A percentile compares a stretch with the other conserved stretches of the same genome.
Evolutionary conservation across 169 alveolate genomes (phyloP).

Genomic region (Plasmodium malariae): DNA sequence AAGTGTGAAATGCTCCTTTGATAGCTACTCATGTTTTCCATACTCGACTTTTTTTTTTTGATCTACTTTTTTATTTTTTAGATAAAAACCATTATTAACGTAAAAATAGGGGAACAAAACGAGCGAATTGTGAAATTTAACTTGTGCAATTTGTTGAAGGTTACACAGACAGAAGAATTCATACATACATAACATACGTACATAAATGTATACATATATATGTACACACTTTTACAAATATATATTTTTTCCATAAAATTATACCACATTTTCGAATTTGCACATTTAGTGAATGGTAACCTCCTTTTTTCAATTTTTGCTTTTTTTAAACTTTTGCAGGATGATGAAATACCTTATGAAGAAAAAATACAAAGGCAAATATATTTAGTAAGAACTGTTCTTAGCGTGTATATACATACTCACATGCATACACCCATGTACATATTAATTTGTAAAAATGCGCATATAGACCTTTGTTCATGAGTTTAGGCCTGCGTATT

Average conservation of each 20-base stretch:
- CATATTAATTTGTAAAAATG: too few species aligned
- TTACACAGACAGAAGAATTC: neutral
- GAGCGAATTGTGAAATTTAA: slow-evolving; percentile 36
- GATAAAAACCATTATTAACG: slow-evolving; percentile 47
- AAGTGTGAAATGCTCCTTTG: neutral
- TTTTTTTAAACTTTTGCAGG: slow-evolving; percentile 4
- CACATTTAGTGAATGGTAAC: neutral
- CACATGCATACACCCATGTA: too few species aligned
- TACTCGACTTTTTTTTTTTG: too few species aligned
- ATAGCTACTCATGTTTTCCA: too few species aligned
- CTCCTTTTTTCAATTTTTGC: neutral
- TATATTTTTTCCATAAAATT: neutral
- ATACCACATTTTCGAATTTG: neutral
- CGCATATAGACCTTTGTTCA: too few species aligned
- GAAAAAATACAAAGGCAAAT: slow-evolving; percentile 76
- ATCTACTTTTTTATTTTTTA: slow-evolving; percentile 2
- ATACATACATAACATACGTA: neutral
- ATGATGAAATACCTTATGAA: slow-evolving; percentile 28
- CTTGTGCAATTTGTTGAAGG: slow-evolving; percentile 24
- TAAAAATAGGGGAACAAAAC: slow-evolving; percentile 61
- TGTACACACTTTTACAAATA: neutral
- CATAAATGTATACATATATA: neutral
- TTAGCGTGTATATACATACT: too few species aligned
- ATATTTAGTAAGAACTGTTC: slow-evolving; percentile 52
- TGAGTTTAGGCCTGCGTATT: too few species aligned